Evolutionary conservation across 768 basidiomycete species (phyloP), one percentile per base, ranked within the genome.

Genomic region (Termitomyces sp.): DNA sequence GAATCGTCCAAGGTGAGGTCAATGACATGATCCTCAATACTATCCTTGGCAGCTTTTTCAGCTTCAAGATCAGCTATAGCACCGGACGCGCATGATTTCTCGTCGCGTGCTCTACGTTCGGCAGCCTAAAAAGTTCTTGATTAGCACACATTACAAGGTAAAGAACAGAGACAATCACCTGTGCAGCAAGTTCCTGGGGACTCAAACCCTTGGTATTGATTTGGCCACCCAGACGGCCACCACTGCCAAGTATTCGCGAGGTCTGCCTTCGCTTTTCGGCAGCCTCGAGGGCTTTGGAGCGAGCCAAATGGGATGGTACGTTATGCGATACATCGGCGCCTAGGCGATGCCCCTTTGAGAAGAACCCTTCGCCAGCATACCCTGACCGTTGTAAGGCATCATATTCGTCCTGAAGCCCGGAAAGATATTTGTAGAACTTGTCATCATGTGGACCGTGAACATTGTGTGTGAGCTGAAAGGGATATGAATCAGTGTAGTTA

Each of bases 291-390:
- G 90, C 93, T 61, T 86, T 89, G 48, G 75, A 68, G 16, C 84
- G 81, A 7, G 88, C 91, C 32, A 88, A 61, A 67, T 89, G 82
- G 13, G 81, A 82, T 2, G 91, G 84, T 0, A 90, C 68, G 69
- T 91, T 78, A 66, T 90, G 91, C 2, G 88, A 87, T 20, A 88
- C 74, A 36, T 84, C 82, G 7, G 67, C 67, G n/a, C 94, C 92
- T 0, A 98, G 70, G 28, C 87, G 76, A 13, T 78, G 78, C 1
- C 96, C 96, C n/a, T 80, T 76, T 28, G 88, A 79, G 71, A 86
- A 86, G 81, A 97, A 98, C 3, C 95, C 96, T 73, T 97, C 95
- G 15, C 96, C 94, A 6, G 88, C 79, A 72, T 95, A 98, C 0
- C 95, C 96, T 15, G 85, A 87, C 20, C 86, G 80, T 65, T 87